Conservation (phyloP, 495 filamentous ascomycete genomes). For the Hyphodiscus hymeniophilus region DNA sequence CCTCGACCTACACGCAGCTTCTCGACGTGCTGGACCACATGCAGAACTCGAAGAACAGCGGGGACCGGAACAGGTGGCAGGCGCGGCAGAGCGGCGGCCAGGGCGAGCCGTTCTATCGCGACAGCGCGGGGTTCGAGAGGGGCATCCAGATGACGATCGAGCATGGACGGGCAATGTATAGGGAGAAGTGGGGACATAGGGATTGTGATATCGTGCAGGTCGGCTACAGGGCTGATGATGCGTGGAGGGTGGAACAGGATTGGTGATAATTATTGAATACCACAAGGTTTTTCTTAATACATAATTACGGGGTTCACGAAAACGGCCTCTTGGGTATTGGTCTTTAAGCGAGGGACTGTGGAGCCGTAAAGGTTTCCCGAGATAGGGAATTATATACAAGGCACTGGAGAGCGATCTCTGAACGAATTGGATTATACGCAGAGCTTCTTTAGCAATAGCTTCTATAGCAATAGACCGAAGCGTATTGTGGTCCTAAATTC, state of each 20-base stretch:
- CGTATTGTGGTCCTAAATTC: no score
- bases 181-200: conserved; percentile 49
- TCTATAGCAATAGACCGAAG: no score
- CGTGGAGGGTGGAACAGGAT: conserved; percentile 42
- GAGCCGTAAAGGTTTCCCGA: no score
- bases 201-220: conserved; percentile 39
- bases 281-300: no score
- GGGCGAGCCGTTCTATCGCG: conserved; percentile 54
- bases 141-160: conserved; percentile 46
- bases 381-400: no score
- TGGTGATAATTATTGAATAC: no score
- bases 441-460: no score
- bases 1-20: conserved; percentile 19
- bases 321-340: no score
- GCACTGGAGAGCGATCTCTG: no score
- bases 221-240: conserved; percentile 36
- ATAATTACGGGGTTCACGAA: no score
- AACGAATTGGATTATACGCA: no score
- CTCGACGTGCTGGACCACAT: conserved; percentile 34
- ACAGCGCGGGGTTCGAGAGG: conserved; percentile 41
- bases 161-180: conserved; percentile 40
- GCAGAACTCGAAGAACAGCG: conserved; percentile 29
- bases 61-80: conserved; percentile 59
- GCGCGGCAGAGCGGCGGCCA: conserved; percentile 44
- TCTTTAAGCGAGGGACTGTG: no score